A percentile compares a stretch with the other conserved stretches of the same genome.
These are phyloP conservation scores for Sarcodon sp. DNA, from an alignment of 768 basidiomycete species.

Conservation along the genomic window DNA sequence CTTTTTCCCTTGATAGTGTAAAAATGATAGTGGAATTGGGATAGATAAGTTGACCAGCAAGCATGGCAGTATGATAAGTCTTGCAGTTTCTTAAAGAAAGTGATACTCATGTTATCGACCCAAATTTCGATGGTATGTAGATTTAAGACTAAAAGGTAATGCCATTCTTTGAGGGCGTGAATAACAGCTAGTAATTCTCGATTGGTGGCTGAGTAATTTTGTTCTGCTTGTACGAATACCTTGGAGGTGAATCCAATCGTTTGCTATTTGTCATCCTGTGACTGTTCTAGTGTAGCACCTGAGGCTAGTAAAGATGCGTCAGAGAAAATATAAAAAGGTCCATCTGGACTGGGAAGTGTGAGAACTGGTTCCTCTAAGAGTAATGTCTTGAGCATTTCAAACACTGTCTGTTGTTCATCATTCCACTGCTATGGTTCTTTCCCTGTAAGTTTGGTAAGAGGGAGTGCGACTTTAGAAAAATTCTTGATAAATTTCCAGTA, in stretches of 20 bases:
- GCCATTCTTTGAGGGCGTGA: conserved; percentile 17
- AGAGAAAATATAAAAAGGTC: conserved; percentile 4
- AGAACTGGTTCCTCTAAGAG: conserved; percentile 1
- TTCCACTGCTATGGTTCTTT: background rate
- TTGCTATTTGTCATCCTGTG: conserved; percentile 8
- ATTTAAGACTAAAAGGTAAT: conserved; percentile 10
- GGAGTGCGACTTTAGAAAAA: conserved; percentile 13
- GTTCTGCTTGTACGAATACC: conserved; percentile 14
- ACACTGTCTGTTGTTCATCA: background rate
- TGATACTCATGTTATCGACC: conserved; percentile 13
- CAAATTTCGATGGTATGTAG: conserved; percentile 8
- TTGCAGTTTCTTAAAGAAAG: conserved; percentile 12
- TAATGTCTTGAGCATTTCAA: conserved; percentile 1
- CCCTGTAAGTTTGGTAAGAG: conserved; percentile 5
- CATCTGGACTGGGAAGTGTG: background rate
- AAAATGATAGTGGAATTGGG: conserved; percentile 8
- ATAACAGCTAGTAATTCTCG: conserved; percentile 30
- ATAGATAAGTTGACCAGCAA: conserved; percentile 14
- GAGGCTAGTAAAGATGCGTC: conserved; percentile 10
- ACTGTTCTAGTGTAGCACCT: conserved; percentile 10
- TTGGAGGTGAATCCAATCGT: conserved; percentile 14
- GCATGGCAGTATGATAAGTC: conserved; percentile 17
- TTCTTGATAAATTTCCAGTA: conserved; percentile 14
- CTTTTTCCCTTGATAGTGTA: conserved; percentile 3
- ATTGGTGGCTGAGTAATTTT: conserved; percentile 25